Base-by-base conservation (phyloP, 495 filamentous ascomycete genomes). In the Hypomontagnella submonticulosa region DNA sequence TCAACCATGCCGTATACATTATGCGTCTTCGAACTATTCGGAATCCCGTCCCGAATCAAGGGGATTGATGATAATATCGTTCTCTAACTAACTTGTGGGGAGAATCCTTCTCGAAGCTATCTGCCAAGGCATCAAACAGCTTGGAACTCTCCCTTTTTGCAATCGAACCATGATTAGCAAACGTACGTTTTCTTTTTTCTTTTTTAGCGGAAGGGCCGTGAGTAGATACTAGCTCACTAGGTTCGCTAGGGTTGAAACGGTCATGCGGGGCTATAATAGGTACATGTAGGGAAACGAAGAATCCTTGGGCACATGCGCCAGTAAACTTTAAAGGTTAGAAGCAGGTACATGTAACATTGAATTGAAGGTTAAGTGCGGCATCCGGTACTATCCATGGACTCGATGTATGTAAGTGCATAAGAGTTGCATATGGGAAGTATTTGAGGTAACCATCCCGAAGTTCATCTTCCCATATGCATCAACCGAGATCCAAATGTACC, bases 91-190 rank as follows among this genome's bases (percentile, higher is more conserved):
- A 36, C 32, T 36, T 44, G 63, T 60, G 57, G 51, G 44, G 63
- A 41, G 63, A 61, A 67, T 47, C 38, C 30, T 61, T 67, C 57
- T 67, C 43, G 63, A 66, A 61, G 57, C 51, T 36, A 51, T 51
- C 38, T 38, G 49, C 63, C 63, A 60, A 66, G 63, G 10, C 4
- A 48, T 49, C 43, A 50, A 42, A 27, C 11, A 33, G n/a, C n/a
- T n/a, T n/a, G n/a, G n/a, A n/a, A n/a, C n/a, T 27, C 23, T 9
- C 4, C 23, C 13, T 50, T 18, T 66, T 53, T 13, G 9, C 37
- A 52, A 57, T 66, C 57, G 51, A 43, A 61, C 63, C 57, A 66
- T 33, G 51, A 57, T 10, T 43, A 15, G 18, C 6, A 16, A 61
- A 58, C 53, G 38, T 61, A 61, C 30, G 49, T 60, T 66, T 52